phyloP scores from a whole-genome alignment of 2,329 filamentous ascomycete genomes.

The Apiospora rasikravindrae region DNA sequence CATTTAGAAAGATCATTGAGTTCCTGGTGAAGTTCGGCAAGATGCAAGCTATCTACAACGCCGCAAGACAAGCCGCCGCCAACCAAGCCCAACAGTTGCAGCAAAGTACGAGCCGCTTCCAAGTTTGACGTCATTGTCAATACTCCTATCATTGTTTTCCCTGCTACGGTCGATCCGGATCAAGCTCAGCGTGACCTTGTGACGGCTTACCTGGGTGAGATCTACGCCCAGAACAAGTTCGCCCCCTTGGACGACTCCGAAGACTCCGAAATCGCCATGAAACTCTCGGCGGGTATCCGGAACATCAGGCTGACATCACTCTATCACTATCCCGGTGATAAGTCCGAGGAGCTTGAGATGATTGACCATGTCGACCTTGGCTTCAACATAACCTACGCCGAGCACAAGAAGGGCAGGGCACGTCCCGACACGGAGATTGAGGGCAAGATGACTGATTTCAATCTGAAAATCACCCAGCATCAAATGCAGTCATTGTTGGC shows the following conservation, averaged over 20 bases:
- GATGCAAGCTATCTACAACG: constrained; percentile 99
- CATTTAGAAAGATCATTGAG: constrained; percentile 96
- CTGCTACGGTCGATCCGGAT: constrained; percentile 74
- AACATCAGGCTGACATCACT: constrained; percentile 91
- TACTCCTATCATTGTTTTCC: constrained; percentile 96
- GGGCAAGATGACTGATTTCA: constrained; percentile 91
- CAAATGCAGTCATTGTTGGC: constrained; percentile 90
- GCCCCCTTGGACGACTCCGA: constrained; percentile 80
- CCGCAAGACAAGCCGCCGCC: constrained; percentile 90
- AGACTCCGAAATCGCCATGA: constrained; percentile 79
- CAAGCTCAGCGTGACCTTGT: constrained; percentile 78
- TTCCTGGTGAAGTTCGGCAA: constrained; percentile 99
- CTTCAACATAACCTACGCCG: constrained; percentile 89
- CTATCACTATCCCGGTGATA: constrained; percentile 76
- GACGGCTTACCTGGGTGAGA: constrained; percentile 94
- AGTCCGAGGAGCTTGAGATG: constrained; percentile 87
- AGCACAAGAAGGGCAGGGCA: constrained; percentile 77
- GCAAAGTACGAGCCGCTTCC: constrained; percentile 83
- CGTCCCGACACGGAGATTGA: constrained; percentile 91
- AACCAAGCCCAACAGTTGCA: constrained; percentile 94
- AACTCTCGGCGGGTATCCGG: constrained; percentile 86
- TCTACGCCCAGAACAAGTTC: constrained; percentile 96
- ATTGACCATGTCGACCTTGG: constrained; percentile 96
- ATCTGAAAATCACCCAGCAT: constrained; percentile 85
- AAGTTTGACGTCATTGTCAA: constrained; percentile 93